Evolutionary conservation across 805 yeast species (phyloP).

Genomic region (Candida anglica): DNA sequence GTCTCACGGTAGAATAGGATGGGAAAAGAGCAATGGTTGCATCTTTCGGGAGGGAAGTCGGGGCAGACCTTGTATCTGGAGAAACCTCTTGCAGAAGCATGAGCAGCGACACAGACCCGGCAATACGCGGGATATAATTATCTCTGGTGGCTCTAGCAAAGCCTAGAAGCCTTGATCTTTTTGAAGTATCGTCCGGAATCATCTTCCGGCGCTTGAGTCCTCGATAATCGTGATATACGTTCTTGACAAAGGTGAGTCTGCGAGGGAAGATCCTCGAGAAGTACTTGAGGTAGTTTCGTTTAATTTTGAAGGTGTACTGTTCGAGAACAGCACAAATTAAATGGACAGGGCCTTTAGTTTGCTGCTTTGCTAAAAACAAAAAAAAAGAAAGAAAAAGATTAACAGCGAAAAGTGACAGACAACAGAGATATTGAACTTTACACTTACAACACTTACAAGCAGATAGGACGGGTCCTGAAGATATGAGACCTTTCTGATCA

Average conservation of each 20-base stretch:
- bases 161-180: constrained; percentile 46
- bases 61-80: background rate
- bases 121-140: constrained; percentile 49
- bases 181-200: constrained; percentile 12
- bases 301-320: constrained; percentile 5
- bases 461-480: no score
- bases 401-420: no score
- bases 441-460: no score
- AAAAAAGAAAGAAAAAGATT: no score
- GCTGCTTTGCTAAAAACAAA: no score
- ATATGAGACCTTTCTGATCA: no score
- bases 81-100: background rate
- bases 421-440: no score
- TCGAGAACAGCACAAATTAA: no score
- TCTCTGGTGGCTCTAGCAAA: constrained; percentile 54
- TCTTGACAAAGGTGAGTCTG: constrained; percentile 13
- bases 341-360: no score
- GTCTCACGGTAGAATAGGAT: constrained; percentile 42
- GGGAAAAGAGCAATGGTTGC: constrained; percentile 61
- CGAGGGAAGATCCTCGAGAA: constrained; percentile 9
- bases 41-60: constrained; percentile 41
- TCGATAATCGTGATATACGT: constrained; percentile 30
- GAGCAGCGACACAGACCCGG: constrained; percentile 34
- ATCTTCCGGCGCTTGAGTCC: constrained; percentile 11
- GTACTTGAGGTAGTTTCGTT: constrained; percentile 16